These are phyloP conservation scores for Rhynchospora tenuis DNA, from an alignment of 176 grass and related monocot species.

Conservation along the genomic window DNA sequence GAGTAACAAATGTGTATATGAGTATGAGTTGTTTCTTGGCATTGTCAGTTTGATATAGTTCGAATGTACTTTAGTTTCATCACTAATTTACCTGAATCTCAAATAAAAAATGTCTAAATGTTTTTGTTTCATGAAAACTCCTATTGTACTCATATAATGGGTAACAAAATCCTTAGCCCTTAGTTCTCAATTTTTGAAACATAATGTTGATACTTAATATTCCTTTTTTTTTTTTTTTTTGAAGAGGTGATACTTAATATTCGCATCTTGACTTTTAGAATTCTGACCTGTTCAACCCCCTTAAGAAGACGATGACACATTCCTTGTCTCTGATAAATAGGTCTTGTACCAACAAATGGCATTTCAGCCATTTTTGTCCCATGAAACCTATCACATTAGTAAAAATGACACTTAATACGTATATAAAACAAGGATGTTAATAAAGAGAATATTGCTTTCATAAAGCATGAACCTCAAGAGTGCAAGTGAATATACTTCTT, in stretches of 20 bases:
- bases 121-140: background rate
- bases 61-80: background rate
- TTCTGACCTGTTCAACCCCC: constrained; percentile 59
- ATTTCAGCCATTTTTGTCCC: constrained; percentile 63
- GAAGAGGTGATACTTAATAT: background rate
- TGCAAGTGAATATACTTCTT: constrained; percentile 55
- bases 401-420: background rate
- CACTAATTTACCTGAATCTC: background rate
- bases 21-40: background rate
- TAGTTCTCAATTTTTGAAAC: background rate
- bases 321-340: constrained; percentile 58
- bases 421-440: background rate
- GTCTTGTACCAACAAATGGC: constrained; percentile 76
- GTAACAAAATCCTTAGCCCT: background rate
- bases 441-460: background rate
- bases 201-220: background rate
- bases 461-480: constrained; percentile 41
- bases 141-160: background rate
- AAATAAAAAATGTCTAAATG: background rate
- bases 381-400: constrained; percentile 41
- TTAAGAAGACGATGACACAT: constrained; percentile 60
- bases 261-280: background rate
- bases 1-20: background rate
- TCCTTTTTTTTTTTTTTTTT: background rate
- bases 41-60: background rate